Conservation (phyloP, 208 protist species). For the Wallacemonas collosoma region DNA sequence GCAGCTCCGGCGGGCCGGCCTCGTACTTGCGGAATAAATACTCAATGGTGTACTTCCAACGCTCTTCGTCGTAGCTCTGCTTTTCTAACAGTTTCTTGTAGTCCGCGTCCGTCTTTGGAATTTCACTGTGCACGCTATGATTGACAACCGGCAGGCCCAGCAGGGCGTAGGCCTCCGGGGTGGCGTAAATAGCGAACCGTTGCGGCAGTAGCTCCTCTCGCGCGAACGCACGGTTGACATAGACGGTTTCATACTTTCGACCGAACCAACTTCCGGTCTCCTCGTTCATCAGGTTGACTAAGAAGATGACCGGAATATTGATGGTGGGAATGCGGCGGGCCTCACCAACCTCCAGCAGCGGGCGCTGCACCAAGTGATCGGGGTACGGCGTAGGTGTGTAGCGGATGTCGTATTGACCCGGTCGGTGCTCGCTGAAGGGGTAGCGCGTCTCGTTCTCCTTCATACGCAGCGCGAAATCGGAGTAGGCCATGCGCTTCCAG, state of each 20-base stretch:
- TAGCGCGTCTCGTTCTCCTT: conserved; percentile 84
- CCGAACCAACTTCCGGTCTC: conserved; percentile 73
- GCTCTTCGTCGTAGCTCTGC: conserved; percentile 88
- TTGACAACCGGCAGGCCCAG: conserved; percentile 81
- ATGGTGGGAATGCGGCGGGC: conserved; percentile 71
- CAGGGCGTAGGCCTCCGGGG: conserved; percentile 77
- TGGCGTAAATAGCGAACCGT: conserved; percentile 89
- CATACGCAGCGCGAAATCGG: conserved; percentile 83
- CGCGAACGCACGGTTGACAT: conserved; percentile 66
- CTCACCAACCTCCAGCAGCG: conserved; percentile 87
- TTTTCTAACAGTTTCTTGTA: conserved; percentile 86
- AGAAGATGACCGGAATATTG: conserved; percentile 83
- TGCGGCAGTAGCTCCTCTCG: conserved; percentile 84
- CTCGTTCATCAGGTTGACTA: conserved; percentile 83
- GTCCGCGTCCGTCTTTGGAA: conserved; percentile 75
- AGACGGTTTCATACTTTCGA: conserved; percentile 83
- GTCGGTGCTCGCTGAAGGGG: conserved; percentile 70
- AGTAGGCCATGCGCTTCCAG: conserved; percentile 90
- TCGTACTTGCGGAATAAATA: conserved; percentile 90
- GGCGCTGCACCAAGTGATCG: conserved; percentile 68
- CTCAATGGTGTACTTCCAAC: conserved; percentile 91
- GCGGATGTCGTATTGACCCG: conserved; percentile 87
- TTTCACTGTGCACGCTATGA: conserved; percentile 80
- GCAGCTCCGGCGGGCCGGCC: conserved; percentile 77
- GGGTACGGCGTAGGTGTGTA: conserved; percentile 79